Conservation (phyloP, 371 early-diverging fungal species). For the Syncephalastrum contaminatum region DNA sequence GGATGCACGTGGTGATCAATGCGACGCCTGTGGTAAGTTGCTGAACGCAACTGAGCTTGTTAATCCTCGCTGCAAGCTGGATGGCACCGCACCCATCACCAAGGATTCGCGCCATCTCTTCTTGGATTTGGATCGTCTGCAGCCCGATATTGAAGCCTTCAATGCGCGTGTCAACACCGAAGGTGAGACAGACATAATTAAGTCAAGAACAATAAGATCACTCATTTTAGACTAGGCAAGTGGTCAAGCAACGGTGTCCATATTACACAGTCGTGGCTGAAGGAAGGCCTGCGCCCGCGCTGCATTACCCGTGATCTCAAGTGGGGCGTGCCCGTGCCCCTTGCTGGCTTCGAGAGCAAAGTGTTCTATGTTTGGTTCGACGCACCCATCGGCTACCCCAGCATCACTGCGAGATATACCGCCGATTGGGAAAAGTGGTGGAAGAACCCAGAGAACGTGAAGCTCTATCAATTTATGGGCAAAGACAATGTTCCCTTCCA, state of each 20-base stretch:
- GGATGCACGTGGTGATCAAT: conserved; percentile 99
- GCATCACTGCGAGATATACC: conserved; percentile 96
- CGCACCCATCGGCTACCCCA: conserved; percentile 98
- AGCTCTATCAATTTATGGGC: conserved; percentile 99
- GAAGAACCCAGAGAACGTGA: conserved; percentile 95
- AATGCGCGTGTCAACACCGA: conserved; percentile 64
- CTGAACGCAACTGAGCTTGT: conserved; percentile 94
- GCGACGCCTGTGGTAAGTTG: conserved; percentile 96
- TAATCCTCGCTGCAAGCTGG: conserved; percentile 95
- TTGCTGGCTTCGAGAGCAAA: conserved; percentile 87
- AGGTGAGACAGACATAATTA: conserved; percentile 23
- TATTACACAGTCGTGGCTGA: conserved; percentile 97
- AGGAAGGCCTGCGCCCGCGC: conserved; percentile 94
- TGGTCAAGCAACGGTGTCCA: conserved; percentile 94
- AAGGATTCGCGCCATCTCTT: conserved; percentile 94
- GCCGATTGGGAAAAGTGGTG: conserved; percentile 96
- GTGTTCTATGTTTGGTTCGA: conserved; percentile 99
- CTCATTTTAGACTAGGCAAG: conserved; percentile 31
- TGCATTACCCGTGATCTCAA: conserved; percentile 99
- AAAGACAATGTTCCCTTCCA: conserved; percentile 99
- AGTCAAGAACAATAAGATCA: not conserved
- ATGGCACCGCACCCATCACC: conserved; percentile 79
- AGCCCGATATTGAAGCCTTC: conserved; percentile 75
- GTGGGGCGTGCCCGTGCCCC: conserved; percentile 99
- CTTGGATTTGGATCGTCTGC: conserved; percentile 84